phyloP scores from a whole-genome alignment of 2,329 filamentous ascomycete species.

The Geosmithia morbida region DNA sequence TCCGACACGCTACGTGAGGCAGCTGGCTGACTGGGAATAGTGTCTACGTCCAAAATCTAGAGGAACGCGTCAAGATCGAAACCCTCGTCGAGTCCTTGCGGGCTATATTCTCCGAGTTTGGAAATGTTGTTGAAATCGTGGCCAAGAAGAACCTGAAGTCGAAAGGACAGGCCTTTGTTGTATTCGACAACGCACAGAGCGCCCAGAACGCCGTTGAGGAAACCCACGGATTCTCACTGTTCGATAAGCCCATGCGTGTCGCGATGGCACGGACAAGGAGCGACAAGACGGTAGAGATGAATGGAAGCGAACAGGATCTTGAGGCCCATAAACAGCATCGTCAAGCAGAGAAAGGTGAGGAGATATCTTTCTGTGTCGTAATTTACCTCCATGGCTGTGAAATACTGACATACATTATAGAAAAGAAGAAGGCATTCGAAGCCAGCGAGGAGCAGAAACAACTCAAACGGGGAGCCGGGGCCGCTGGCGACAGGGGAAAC shows the following conservation, averaged over 20 bases:
- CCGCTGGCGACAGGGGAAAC: conserved; percentile 39
- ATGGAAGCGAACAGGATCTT: conserved; percentile 65
- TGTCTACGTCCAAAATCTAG: conserved; percentile 68
- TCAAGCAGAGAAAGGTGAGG: conserved; percentile 75
- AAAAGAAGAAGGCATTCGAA: conserved; percentile 70
- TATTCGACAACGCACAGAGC: conserved; percentile 72
- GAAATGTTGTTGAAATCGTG: conserved; percentile 69
- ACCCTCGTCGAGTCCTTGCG: conserved; percentile 57
- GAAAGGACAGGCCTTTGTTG: conserved; percentile 91
- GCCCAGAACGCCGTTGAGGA: conserved; percentile 74
- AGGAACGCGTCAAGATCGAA: conserved; percentile 80
- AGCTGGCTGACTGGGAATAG: conserved; percentile 27
- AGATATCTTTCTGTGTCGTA: background rate
- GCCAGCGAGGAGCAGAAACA: conserved; percentile 66
- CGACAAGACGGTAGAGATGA: conserved; percentile 69
- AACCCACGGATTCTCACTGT: conserved; percentile 82
- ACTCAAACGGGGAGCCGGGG: conserved; percentile 45
- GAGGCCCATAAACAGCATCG: conserved; percentile 76
- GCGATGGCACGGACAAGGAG: conserved; percentile 71
- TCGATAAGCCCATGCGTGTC: conserved; percentile 79
- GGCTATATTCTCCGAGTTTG: conserved; percentile 79
- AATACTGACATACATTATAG: conserved; percentile 16
- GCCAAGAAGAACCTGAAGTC: conserved; percentile 83
- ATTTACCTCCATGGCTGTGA: background rate
- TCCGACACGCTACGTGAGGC: conserved; percentile 37